A percentile compares a stretch with the other conserved stretches of the same genome.
These are phyloP conservation scores for Theileria equi DNA, from an alignment of 169 alveolate genomes.

Conservation along the genomic window DNA sequence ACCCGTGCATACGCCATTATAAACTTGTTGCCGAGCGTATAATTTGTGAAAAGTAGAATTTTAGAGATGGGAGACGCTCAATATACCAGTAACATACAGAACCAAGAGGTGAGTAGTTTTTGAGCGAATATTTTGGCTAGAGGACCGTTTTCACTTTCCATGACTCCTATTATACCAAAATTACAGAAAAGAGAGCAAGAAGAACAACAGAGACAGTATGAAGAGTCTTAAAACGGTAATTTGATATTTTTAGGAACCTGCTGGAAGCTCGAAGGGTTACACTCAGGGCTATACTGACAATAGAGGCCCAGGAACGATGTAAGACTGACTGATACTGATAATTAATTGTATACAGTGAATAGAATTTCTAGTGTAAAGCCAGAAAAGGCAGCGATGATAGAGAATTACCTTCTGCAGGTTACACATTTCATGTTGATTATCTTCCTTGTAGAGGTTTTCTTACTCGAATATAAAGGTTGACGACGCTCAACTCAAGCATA, in stretches of 20 bases:
- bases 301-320: conserved; percentile 66
- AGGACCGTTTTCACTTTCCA: too few relatives aligned
- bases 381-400: conserved; percentile 56
- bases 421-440: background rate
- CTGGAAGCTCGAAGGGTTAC: conserved; percentile 57
- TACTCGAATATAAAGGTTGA: conserved; percentile 20
- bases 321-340: background rate
- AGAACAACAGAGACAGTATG: conserved; percentile 48
- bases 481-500: conserved; percentile 36
- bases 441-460: conserved; percentile 2
- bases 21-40: too few relatives aligned
- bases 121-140: too few relatives aligned
- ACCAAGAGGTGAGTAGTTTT: too few relatives aligned
- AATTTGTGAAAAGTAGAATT: too few relatives aligned
- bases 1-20: too few relatives aligned
- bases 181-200: conserved; percentile 40
- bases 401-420: conserved; percentile 50
- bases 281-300: conserved; percentile 50
- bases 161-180: too few relatives aligned
- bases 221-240: background rate
- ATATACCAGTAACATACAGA: too few relatives aligned
- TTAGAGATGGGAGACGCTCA: too few relatives aligned
- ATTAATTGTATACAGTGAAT: conserved; percentile 25
- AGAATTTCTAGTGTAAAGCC: conserved; percentile 65
- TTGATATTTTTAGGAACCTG: conserved; percentile 26